A percentile compares a stretch with the other conserved stretches of the same genome.
These are phyloP conservation scores for Ustilago loliicola DNA, from an alignment of 1,284 basidiomycete genomes.

Conservation along the genomic window DNA sequence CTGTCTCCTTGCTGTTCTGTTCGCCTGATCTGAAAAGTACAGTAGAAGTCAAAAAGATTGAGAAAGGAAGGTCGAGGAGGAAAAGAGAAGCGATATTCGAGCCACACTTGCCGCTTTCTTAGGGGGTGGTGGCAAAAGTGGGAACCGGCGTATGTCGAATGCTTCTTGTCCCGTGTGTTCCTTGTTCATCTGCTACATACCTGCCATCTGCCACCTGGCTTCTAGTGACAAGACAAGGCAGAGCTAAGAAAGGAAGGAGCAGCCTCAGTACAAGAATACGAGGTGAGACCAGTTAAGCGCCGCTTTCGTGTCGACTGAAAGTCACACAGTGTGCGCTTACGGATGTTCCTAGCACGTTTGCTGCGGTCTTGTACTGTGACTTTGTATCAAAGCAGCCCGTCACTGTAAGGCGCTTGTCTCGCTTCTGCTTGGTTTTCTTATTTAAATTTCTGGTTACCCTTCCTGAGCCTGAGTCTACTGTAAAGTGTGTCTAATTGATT, in stretches of 20 bases:
- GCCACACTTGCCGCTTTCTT: neutral
- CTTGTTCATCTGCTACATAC: too few species aligned
- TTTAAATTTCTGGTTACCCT: too few species aligned
- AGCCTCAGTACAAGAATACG: neutral
- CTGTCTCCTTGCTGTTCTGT: neutral
- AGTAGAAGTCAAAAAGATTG: neutral
- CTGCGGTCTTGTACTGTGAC: too few species aligned
- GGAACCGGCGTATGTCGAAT: neutral
- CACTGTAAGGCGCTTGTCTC: neutral
- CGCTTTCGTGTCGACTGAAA: neutral
- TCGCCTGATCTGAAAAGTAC: neutral
- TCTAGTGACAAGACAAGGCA: neutral
- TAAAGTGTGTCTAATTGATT: neutral
- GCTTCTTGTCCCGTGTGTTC: neutral
- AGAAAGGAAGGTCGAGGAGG: neutral
- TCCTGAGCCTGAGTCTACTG: too few species aligned
- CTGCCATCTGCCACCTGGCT: neutral
- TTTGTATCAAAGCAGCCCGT: too few species aligned
- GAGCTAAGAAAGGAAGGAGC: neutral
- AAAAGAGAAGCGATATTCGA: neutral
- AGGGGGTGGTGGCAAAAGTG: neutral
- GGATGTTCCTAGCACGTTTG: neutral
- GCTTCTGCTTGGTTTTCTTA: neutral
- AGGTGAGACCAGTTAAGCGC: conserved; percentile 1
- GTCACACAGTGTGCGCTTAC: neutral